phyloP scores from a whole-genome alignment of 2,329 filamentous ascomycete genomes.

The Diaporthe capsici region DNA sequence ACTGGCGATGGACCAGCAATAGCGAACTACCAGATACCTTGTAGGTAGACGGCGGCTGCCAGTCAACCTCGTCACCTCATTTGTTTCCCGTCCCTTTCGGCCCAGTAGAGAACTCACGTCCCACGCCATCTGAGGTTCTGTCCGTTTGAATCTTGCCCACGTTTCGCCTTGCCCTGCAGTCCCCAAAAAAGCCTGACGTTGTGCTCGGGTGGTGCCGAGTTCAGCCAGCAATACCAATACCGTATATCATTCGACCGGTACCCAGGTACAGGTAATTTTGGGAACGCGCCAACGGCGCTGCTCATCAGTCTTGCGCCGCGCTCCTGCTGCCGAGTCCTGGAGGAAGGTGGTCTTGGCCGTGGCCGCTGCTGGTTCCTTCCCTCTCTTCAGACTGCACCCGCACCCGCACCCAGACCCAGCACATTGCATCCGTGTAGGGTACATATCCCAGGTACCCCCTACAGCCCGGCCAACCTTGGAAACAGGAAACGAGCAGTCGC shows the following conservation, averaged over 20 bases:
- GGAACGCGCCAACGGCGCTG: neutral
- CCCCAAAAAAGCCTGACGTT: slow-evolving; percentile 15
- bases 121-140: slow-evolving; percentile 21
- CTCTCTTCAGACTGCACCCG: slow-evolving; percentile 5
- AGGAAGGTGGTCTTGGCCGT: slow-evolving; percentile 19
- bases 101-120: slow-evolving; percentile 1
- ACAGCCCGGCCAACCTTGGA: slow-evolving; percentile 13
- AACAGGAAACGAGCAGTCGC: slow-evolving; percentile 25
- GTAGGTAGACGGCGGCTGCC: neutral
- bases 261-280: neutral
- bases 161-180: slow-evolving; percentile 7
- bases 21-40: neutral
- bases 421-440: neutral
- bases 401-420: neutral
- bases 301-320: slow-evolving; percentile 1
- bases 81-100: slow-evolving; percentile 4
- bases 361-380: slow-evolving; percentile 28
- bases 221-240: neutral
- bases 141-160: slow-evolving; percentile 6
- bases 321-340: slow-evolving; percentile 4
- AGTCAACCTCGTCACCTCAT: slow-evolving; percentile 26
- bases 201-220: slow-evolving; percentile 30
- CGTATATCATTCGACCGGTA: neutral
- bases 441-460: slow-evolving; percentile 13
- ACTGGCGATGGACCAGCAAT: slow-evolving; percentile 1